Evolutionary conservation across 176 grass and related monocot species (phyloP), one percentile per base, ranked within the genome.

Genomic region (Hyparrhenia diplandra): DNA sequence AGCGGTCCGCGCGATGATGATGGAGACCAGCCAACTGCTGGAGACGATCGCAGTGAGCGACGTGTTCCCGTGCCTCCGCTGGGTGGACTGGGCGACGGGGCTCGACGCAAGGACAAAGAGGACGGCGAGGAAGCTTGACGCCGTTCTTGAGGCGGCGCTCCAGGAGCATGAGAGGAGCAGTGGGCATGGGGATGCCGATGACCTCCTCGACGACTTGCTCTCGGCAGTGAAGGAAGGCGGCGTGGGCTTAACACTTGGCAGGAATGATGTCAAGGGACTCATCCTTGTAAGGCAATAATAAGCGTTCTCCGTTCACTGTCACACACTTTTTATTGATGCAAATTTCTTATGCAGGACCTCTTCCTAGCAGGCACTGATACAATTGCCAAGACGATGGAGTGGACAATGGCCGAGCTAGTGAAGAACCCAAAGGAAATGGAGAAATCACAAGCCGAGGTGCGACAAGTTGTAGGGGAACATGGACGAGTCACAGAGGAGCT

Each of bases 361-460:
- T 87, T 87, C 41, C 1, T 37, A 3, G 84, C 10, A 10, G 87
- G 87, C 47, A 90, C 57, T 2, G 84, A 89, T 5, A 92, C 87
- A 9, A 55, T 34, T 5, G 76, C 23, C 60, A 83, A 67, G 13
- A 11, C 37, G 8, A 57, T 89, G 18, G 92, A 92, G 59, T 88
- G 87, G 89, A 67, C 76, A 13, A 92, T 90, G 92, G 87, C 84
- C 5, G 87, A 91, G 72, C 80, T 89, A 2, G 28, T 89, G 28
- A 89, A 83, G 37, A 82, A 88, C 60, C 89, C 89, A 67, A 39
- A 64, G 35, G 74, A 88, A 36, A 90, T 88, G 87, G 67, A 76
- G 20, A 90, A 23, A 68, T 69, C 70, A 5, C 58, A 87, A 75
- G 55, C 77, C 4, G 87, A 94, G 62, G 29, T 91, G 52, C 73